These are phyloP conservation scores for Myriosclerotinia scirpicola DNA, from an alignment of 2,329 filamentous ascomycete genomes.

Conservation along the genomic window DNA sequence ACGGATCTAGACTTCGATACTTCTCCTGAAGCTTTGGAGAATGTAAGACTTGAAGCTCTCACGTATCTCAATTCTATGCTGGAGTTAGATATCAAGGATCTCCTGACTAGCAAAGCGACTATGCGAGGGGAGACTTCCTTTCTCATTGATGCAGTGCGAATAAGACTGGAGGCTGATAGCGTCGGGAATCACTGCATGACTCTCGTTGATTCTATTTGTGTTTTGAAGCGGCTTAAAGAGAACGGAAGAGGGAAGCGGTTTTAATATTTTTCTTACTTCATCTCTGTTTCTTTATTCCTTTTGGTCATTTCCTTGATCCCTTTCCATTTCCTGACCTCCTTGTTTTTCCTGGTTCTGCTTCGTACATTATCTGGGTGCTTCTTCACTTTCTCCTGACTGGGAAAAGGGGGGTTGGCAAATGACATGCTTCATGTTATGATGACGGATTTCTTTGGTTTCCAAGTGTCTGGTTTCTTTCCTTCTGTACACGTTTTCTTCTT, in stretches of 20 bases:
- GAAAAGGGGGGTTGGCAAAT: conserved; percentile 3
- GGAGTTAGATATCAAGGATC: conserved; percentile 44
- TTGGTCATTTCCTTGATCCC: background rate
- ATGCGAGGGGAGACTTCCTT: conserved; percentile 47
- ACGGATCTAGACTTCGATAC: conserved; percentile 1
- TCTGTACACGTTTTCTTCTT: background rate
- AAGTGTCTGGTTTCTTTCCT: conserved; percentile 4
- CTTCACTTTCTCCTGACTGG: background rate
- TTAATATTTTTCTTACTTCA: conserved; percentile 32
- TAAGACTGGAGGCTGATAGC: conserved; percentile 51
- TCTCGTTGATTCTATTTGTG: conserved; percentile 54
- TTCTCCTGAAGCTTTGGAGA: conserved; percentile 2
- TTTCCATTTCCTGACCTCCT: background rate
- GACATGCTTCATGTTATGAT: conserved; percentile 15
- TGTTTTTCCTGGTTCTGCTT: background rate
- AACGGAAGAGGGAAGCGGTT: conserved; percentile 47
- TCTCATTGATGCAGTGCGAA: conserved; percentile 51
- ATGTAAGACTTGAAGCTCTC: conserved; percentile 34
- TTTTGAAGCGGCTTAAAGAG: conserved; percentile 53
- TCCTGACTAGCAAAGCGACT: conserved; percentile 41
- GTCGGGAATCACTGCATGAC: conserved; percentile 51
- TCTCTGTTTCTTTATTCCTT: background rate
- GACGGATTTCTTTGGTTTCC: conserved; percentile 6
- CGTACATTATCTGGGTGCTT: background rate
- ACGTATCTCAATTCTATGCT: conserved; percentile 45